A percentile compares a stretch with the other conserved stretches of the same genome.
Evolutionary conservation across 2,329 filamentous ascomycete species (phyloP).

Genomic region (Penicillium psychrosexuale): DNA sequence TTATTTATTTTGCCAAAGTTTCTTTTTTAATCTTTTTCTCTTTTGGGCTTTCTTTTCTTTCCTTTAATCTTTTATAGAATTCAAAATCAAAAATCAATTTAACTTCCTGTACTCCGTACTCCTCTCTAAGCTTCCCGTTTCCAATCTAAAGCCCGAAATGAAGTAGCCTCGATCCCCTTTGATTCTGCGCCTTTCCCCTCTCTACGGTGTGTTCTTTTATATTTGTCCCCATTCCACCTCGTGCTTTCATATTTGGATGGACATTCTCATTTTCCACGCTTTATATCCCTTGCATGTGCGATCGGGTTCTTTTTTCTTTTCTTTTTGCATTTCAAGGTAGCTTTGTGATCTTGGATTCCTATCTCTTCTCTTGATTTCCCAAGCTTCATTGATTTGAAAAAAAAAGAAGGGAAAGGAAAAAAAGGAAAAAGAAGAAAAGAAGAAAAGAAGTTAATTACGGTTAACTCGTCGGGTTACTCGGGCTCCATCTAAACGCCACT

Average conservation of each 20-base stretch:
- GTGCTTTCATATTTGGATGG: slow-evolving; percentile 23
- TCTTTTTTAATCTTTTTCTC: background rate
- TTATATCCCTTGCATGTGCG: slow-evolving; percentile 28
- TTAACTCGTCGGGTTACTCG: slow-evolving; percentile 10
- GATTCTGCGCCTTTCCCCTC: slow-evolving; percentile 9
- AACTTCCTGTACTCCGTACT: slow-evolving; percentile 9
- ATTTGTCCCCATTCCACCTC: slow-evolving; percentile 18
- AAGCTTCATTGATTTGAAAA: background rate
- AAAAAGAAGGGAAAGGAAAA: background rate
- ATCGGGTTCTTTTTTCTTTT: slow-evolving; percentile 13
- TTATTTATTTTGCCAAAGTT: background rate
- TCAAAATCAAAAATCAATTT: background rate
- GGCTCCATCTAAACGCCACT: slow-evolving; percentile 12
- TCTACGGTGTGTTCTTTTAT: slow-evolving; percentile 9
- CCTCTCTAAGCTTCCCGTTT: slow-evolving; percentile 17
- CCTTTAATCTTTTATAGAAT: background rate
- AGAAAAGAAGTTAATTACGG: background rate
- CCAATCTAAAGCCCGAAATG: slow-evolving; percentile 22
- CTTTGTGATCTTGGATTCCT: background rate
- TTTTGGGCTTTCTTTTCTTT: background rate
- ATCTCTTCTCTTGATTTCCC: background rate
- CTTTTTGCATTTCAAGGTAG: background rate
- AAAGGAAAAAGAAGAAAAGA: background rate
- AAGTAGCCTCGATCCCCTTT: slow-evolving; percentile 25
- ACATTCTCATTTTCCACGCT: slow-evolving; percentile 33